Base-by-base conservation (phyloP, 805 yeast genomes). In the Brettanomyces bruxellensis region DNA sequence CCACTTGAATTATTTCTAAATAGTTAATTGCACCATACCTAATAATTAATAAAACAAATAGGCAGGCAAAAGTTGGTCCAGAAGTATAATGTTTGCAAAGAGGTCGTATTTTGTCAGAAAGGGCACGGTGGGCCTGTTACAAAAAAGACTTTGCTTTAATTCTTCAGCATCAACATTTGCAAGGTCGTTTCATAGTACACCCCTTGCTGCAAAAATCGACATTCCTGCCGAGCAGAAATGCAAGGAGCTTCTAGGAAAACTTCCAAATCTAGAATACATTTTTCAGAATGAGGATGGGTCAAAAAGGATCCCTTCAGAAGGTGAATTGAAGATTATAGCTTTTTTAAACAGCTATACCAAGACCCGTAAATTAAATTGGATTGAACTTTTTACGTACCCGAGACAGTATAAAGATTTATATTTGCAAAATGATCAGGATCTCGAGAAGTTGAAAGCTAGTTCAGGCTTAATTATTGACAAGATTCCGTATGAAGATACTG, bases 241-340 rank as follows among this genome's bases (percentile, higher is more conserved):
- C 52, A 73, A 87, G 51, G 63, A 70, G 53, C 70, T 77, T 55
- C 72, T 86, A 55, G 81, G 79, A 57, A 62, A 76, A 24, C 70
- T 85, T 46, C 83, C 89, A 25, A 73, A 80, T 28, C 76, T 83
- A 32, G 75, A 82, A 47, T 75, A 79, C 59, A 71, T 84, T 52
- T 86, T 79, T 64, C 78, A 81, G 59, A 82, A 83, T 62, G 75
- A 83, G 43, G 91, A 86, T 60, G 95, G 95, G 5, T 68, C 87
- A 9, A 76, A 82, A 45, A 73, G 89, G 53, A 75, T 71, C 23
- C 91, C 89, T 43, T 63, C 73, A 28, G 95, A 86, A 57, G 65
- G 67, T 37, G 93, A 86, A 67, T 72, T 85, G 58, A 79, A 83
- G 64, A 76, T 78, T 41, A 77, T 86, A 47, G 88, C 91, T 22